Base-by-base conservation (phyloP, 805 yeast species). In the Debaryomyces prosopidis region DNA sequence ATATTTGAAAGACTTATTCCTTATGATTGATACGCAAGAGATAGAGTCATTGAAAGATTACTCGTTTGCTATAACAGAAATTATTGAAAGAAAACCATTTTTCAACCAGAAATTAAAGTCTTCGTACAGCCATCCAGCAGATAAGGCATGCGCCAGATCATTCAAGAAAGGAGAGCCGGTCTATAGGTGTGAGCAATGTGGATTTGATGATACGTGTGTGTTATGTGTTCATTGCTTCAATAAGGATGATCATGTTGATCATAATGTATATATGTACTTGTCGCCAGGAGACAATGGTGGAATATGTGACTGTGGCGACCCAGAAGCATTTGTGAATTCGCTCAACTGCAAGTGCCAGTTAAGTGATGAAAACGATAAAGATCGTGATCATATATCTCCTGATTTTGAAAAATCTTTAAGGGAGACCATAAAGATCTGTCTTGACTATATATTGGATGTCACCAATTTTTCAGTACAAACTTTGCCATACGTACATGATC, bases 141-240 rank as follows among this genome's bases (percentile, higher is more conserved):
- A 82, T n/a, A 76, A 84, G 53, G 81, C 82, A 15, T 87, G 96
- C 68, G 85, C 90, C 3, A 71, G 82, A 44, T 72, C 79, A 30
- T 82, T 87, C 52, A 75, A 72, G 33, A 55, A 62, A 3, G 85
- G 85, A 18, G 87, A 84, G 48, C 81, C 85, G 0, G 84, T 85
- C 16, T 87, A 84, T 59, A 70, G 89, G 44, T 87, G 96, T 58
- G 71, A 71, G 28, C 88, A 86, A 46, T 87, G 96, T 70, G 89
- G 87, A 0, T 79, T 76, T 48, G 96, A 87, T 63, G 82, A 81
- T 7, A 84, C 91, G 0, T 87, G 95, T 70, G 90, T 88, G 28
- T 60, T 87, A 20, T 87, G 96, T 64, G 79, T 76, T 10, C 68
- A 81, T 52, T 87, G 96, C 60, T 87, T 85, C 66, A 84, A 85